Conservation (phyloP, 2,329 filamentous ascomycete genomes). For the Saccharata proteae region DNA sequence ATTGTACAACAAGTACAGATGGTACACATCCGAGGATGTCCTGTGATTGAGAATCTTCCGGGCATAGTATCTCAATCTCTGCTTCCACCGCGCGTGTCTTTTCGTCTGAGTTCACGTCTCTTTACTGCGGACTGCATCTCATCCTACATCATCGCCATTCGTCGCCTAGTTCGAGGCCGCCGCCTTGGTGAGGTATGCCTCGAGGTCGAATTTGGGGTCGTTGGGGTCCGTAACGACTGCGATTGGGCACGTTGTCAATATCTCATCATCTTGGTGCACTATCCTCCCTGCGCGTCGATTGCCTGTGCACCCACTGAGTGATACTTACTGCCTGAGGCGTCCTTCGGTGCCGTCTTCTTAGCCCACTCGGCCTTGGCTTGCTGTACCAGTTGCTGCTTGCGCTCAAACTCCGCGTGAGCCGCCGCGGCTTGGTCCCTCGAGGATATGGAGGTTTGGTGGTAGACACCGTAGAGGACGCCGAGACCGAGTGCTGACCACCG, state of each 20-base stretch:
- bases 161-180: conserved; percentile 32
- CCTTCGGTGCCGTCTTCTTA: conserved; percentile 54
- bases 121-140: conserved; percentile 1
- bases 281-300: conserved; percentile 2
- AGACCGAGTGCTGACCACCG: conserved; percentile 89
- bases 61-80: conserved; percentile 11
- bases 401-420: conserved; percentile 71
- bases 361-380: conserved; percentile 85
- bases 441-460: conserved; percentile 75
- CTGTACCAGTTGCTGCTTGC: conserved; percentile 83
- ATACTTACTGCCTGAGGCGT: conserved; percentile 26
- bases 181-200: conserved; percentile 65
- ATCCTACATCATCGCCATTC: background rate
- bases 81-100: conserved; percentile 5
- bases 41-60: conserved; percentile 1
- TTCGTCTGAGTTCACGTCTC: conserved; percentile 5
- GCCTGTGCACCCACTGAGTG: conserved; percentile 16
- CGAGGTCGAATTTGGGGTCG: conserved; percentile 86
- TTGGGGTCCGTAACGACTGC: conserved; percentile 48
- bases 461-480: conserved; percentile 91
- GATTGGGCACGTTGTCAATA: background rate
- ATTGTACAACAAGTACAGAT: conserved; percentile 30
- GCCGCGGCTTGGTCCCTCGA: conserved; percentile 57
- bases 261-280: background rate
- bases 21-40: conserved; percentile 17